Conservation (phyloP, 2,329 filamentous ascomycete genomes). For the Zymoseptoria passerinii region DNA sequence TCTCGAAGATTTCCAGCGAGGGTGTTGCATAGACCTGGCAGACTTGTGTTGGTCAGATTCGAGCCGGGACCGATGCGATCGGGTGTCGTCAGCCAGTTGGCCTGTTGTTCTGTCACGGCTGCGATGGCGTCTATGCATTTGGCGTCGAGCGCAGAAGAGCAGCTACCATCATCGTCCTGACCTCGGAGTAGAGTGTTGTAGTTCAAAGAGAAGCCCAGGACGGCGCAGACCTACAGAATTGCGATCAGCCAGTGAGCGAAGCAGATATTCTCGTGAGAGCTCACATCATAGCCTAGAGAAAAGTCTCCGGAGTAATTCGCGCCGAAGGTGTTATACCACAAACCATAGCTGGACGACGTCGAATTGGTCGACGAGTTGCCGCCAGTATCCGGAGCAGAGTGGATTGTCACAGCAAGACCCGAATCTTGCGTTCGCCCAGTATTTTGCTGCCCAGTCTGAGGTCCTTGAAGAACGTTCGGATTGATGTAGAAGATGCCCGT, state of each 20-base stretch:
- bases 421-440: constrained; percentile 3
- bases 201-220: constrained; percentile 4
- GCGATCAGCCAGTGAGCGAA: not conserved
- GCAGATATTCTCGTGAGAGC: not conserved
- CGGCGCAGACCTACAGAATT: constrained; percentile 1
- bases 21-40: constrained; percentile 5
- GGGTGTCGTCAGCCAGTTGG: constrained; percentile 6
- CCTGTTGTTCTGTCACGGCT: constrained; percentile 2
- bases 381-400: not conserved
- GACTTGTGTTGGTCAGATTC: constrained; percentile 7
- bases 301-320: constrained; percentile 6
- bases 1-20: not conserved
- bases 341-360: constrained; percentile 1
- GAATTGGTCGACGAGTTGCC: not conserved
- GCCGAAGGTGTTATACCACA: constrained; percentile 11
- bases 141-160: constrained; percentile 4
- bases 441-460: constrained; percentile 6
- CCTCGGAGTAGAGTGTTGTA: constrained; percentile 9
- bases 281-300: constrained; percentile 9
- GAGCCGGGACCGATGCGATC: not conserved
- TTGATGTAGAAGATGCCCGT: constrained; percentile 7
- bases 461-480: constrained; percentile 5
- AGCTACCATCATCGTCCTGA: constrained; percentile 8
- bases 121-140: constrained; percentile 4
- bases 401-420: constrained; percentile 1